Evolutionary conservation across 78 protist species (phyloP), one percentile per base, ranked within the genome.

Genomic region (Monosiga brevicollis): DNA sequence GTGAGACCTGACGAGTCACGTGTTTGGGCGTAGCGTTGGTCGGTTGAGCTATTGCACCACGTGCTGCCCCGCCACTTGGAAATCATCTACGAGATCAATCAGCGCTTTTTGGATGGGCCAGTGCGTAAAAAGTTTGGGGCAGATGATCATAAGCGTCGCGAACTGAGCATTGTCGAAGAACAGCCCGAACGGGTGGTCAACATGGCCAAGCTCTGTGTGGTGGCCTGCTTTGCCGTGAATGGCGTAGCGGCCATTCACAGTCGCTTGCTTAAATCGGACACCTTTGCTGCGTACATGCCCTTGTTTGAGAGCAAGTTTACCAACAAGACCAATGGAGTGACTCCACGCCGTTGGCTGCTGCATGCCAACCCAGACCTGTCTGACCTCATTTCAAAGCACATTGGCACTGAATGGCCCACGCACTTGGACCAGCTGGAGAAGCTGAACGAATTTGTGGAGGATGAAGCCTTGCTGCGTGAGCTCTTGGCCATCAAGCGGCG

Each of bases 181-280:
- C n/a, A n/a, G n/a, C 87, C 84, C 37, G 86, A 54, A 76, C 83
- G 79, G 86, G 84, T 87, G 93, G 96, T 95, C 42, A 74, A 91
- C 85, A 96, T 96, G 99, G 97, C 96, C 39, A 73, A 93, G 84
- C 87, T 96, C 9, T 95, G 95, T 78, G 89, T 94, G 73, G 95
- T 96, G 80, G 93, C 94, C 70, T 89, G 94, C 3, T 86, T 72
- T 77, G 79, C 85, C 73, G 96, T 96, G 72, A 96, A 96, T 88
- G 99, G 98, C 76, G 99, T 96, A 23, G 97, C 99, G 20, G 95
- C 90, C 38, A 82, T 96, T 78, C 99, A 96, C 87, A 73, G 96
- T 0, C 92, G 91, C 38, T 72, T 96, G 73, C 88, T 96, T 54
- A 95, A 92, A 88, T 24, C 72, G 71, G 22, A 1, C 24, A 73